Evolutionary conservation across 2,329 filamentous ascomycete species (phyloP), one percentile per base, ranked within the genome.

Genomic region (Teratosphaeria zuluensis): DNA sequence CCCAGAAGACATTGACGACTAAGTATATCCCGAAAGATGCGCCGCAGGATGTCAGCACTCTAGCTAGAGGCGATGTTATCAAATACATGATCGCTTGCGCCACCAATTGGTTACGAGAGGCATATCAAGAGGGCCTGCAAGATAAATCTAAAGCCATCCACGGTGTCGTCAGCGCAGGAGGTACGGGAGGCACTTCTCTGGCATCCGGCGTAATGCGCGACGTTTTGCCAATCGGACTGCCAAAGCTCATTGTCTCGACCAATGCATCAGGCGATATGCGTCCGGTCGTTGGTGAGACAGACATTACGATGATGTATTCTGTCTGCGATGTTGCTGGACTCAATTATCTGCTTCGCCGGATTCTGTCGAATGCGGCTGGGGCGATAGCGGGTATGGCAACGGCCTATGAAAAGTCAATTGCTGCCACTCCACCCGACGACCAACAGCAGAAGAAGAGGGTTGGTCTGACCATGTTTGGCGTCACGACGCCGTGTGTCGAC

Each of bases 381-480:
- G 81, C 83, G 0, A 82, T 88, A 42, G 74, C 74, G 0, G 85
- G 80, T 0, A 86, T 87, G 78, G 80, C 83, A 0, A 60, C 62
- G 1, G 72, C 76, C 0, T 83, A 82, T 59, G 64, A 69, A 46
- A 57, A 54, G 6, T 59, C 58, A 2, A 54, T 65, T 1, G 16
- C 51, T 3, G 54, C 54, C 19, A 31, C 46, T 7, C 33, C 53
- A 14, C 53, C 12, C n/a, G 38, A 30, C 6, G 51, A 58, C 9
- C 53, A 53, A 30, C 21, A 60, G 33, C 38, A 63, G 56, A 78
- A 77, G 64, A 80, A 77, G 58, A 74, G 79, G 0, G 75, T 89
- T 6, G 86, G 80, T 0, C 80, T 89, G 28, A 88, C 86, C 1
- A 89, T 89, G 86, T 89, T 89, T 66, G 86, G 87, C 1, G 85